Evolutionary conservation across 108 stramenopile species (phyloP), one percentile per base, ranked within the genome.

Genomic region (Phaeodactylum tricornutum): DNA sequence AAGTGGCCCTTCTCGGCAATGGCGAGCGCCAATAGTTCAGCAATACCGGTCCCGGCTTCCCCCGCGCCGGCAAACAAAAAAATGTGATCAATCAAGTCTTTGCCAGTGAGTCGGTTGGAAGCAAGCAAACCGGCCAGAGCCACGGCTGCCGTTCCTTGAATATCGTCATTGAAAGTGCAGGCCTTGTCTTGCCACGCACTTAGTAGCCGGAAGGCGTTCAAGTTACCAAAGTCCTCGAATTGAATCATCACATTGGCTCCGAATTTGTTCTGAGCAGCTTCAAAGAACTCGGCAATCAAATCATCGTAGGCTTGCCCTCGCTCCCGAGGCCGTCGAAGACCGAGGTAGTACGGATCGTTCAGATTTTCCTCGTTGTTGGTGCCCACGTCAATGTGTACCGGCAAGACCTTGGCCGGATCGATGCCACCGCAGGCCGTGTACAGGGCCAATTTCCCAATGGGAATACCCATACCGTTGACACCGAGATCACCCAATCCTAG

Each of bases 401-500:
- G 81, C 27, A 87, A 50, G 46, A 64, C 66, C 17, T 75, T 32
- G 24, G 55, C 50, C 5, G 81, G 85, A 25, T 67, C 39, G 24
- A 87, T 68, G 6, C 85, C 85, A 5, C 69, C 85, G 46, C 73
- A 76, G 1, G 85, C 79, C 20, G 75, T 74, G 67, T 87, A 87
- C 7, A 87, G 52, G 7, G 78, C 71, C 12, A 83, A 61, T 55
- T 87, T 87, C 20, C 95, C 95, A 26, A 93, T 84, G 5, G 94
- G 91, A 54, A 96, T 96, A 17, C 87, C 90, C 81, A 96, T 93
- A 12, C 93, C 93, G 54, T 92, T 87, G 12, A 78, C 81, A 44
- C 94, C 94, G 8, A 95, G 55, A 66, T 93, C 94, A 7, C 94
- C 92, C 5, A 96, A 82, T 9, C 95, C 95, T 4, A 96, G 65